Evolutionary conservation across 768 basidiomycete genomes (phyloP), one percentile per base, ranked within the genome.

Genomic region (Psilocybe cubensis): DNA sequence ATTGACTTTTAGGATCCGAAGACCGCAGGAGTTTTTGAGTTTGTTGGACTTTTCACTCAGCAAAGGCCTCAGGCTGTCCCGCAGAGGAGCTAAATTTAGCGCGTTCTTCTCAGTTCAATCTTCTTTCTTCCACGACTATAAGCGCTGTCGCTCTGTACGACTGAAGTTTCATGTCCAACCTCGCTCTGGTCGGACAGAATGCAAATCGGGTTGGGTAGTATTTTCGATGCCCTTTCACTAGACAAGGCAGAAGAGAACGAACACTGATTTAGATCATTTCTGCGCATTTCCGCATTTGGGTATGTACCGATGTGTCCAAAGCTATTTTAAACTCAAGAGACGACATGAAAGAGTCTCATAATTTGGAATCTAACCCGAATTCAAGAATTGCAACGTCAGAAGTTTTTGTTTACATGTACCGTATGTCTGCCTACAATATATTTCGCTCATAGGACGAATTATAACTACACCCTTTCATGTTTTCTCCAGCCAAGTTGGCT

Each of bases 241-340:
- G 12, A n/a, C 0, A n/a, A 38, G 35, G 35, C n/a, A 17, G 35
- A 38, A 6, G 31, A 33, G 7, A 33, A 38, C 5, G 2, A 14
- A 0, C 12, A 38, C 5, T 17, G 35, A 38, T n/a, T 0, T 38
- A 14, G 35, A 38, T 38, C 14, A 38, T 38, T 38, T 38, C 35
- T 33, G 11, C 12, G 35, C 35, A 29, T 47, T 47, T 29, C 46
- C 46, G 46, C n/a, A 47, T 44, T 54, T 52, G 40, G 35, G 27
- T 59, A 53, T 59, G 18, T 28, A 59, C 38, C 23, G 35, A 53
- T 59, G 52, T 59, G 43, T 59, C 58, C 52, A 10, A 47, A 33
- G 0, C 35, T 38, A 38, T 38, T 38, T 38, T 38, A 38, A 38
- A 38, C 35, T 38, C 35, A 38, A n/a, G n/a, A 9, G 35, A 14